A percentile compares a stretch with the other conserved stretches of the same genome.
These are phyloP conservation scores for Starmera pachycereana DNA, from an alignment of 805 yeast genomes.

Conservation along the genomic window DNA sequence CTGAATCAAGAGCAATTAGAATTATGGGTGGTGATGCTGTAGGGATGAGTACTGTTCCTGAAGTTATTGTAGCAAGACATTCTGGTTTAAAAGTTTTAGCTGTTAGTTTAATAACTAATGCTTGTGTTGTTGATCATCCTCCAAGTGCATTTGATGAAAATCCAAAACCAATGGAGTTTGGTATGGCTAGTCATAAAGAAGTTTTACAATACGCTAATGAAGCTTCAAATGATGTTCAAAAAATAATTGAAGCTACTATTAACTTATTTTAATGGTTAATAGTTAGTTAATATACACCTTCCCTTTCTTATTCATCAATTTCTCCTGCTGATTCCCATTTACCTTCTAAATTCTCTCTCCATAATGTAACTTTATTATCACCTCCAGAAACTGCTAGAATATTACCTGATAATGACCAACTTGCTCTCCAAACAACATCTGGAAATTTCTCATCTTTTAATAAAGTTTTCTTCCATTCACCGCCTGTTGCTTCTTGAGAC, in stretches of 20 bases:
- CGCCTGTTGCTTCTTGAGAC: slow-evolving; percentile 67
- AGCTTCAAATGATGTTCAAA: slow-evolving; percentile 77
- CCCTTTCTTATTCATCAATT: slow-evolving; percentile 60
- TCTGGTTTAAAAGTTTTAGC: slow-evolving; percentile 77
- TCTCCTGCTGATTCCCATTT: slow-evolving; percentile 98
- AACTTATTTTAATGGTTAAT: slow-evolving; percentile 19
- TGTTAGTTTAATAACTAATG: slow-evolving; percentile 76
- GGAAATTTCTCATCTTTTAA: slow-evolving; percentile 79
- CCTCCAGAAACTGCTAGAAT: slow-evolving; percentile 94
- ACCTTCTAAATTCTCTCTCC: slow-evolving; percentile 92
- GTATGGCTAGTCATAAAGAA: slow-evolving; percentile 88
- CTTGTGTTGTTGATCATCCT: slow-evolving; percentile 61
- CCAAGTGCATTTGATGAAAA: slow-evolving; percentile 51
- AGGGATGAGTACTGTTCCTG: slow-evolving; percentile 98
- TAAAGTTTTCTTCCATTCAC: slow-evolving; percentile 72
- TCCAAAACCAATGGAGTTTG: slow-evolving; percentile 46
- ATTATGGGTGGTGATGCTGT: slow-evolving; percentile 84
- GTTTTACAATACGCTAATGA: slow-evolving; percentile 72
- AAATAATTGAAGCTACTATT: slow-evolving; percentile 52
- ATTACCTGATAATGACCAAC: slow-evolving; percentile 96
- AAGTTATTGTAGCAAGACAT: slow-evolving; percentile 87
- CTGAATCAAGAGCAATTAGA: slow-evolving; percentile 74
- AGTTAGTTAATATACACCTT: not conserved
- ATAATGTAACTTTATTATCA: slow-evolving; percentile 88
- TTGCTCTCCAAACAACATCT: slow-evolving; percentile 96